phyloP scores from a whole-genome alignment of 257 asterid genomes.

The Ocimum tenuiflorum region DNA sequence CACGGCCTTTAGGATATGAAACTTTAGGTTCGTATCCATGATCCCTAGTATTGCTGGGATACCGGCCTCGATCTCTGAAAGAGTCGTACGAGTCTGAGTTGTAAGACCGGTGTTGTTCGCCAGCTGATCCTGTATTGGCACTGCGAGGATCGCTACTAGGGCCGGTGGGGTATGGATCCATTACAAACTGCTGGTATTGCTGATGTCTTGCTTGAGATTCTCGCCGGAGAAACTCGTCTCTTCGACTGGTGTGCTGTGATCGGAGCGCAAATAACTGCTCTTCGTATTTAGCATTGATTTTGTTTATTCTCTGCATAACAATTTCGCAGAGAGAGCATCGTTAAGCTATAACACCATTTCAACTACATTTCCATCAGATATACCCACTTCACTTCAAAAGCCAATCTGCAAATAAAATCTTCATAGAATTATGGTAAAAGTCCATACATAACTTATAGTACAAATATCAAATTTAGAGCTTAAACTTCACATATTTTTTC shows the following conservation, averaged over 20 bases:
- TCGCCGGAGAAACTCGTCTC: conserved; percentile 56
- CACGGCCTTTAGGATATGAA: conserved; percentile 63
- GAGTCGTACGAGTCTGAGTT: conserved; percentile 46
- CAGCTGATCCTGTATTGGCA: conserved; percentile 24
- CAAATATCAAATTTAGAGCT: too few species aligned
- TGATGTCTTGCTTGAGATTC: conserved; percentile 65
- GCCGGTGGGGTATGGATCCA: conserved; percentile 43
- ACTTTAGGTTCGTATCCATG: conserved; percentile 53
- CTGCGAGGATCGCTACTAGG: too few species aligned
- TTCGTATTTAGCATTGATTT: conserved; percentile 52
- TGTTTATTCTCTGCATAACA: conserved; percentile 45
- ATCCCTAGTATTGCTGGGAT: conserved; percentile 42
- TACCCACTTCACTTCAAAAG: not conserved
- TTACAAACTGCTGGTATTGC: conserved; percentile 51
- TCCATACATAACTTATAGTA: not conserved
- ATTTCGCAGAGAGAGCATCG: not conserved
- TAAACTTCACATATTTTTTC: too few species aligned
- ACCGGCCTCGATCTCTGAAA: conserved; percentile 46
- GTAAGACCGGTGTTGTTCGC: conserved; percentile 43
- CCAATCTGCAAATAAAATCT: not conserved
- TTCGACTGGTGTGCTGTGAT: conserved; percentile 46
- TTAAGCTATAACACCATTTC: not conserved
- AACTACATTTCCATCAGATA: not conserved
- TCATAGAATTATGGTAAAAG: not conserved
- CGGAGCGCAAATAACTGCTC: conserved; percentile 63